These are phyloP conservation scores for Penicillium sclerotigenum DNA, from an alignment of 2,329 filamentous ascomycete genomes.

Conservation along the genomic window DNA sequence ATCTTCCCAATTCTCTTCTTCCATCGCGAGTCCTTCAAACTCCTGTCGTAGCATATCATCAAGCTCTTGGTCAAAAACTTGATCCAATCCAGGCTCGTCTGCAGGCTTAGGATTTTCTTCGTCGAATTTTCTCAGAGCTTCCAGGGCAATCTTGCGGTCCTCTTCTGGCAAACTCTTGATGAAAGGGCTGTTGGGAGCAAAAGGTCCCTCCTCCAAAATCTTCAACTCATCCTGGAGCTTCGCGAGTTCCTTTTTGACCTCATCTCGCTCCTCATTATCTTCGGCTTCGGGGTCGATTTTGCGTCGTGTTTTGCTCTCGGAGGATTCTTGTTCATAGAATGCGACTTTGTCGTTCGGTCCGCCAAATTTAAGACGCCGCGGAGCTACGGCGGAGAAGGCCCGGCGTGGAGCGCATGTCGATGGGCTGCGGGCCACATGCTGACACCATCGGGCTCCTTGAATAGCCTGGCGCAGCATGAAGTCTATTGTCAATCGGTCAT, in stretches of 20 bases:
- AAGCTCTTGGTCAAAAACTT: constrained; percentile 43
- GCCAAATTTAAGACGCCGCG: constrained; percentile 32
- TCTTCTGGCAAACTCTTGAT: constrained; percentile 43
- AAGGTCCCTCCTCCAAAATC: constrained; percentile 42
- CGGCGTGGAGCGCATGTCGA: constrained; percentile 29
- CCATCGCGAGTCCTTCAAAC: constrained; percentile 36
- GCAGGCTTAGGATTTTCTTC: constrained; percentile 32
- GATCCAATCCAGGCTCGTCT: constrained; percentile 29
- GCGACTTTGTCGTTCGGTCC: constrained; percentile 42
- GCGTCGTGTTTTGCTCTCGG: constrained; percentile 34
- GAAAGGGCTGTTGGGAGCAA: constrained; percentile 43
- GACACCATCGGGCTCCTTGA: constrained; percentile 45
- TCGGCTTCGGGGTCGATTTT: constrained; percentile 42
- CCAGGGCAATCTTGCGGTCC: constrained; percentile 41
- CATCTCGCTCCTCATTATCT: constrained; percentile 36
- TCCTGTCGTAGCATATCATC: constrained; percentile 41
- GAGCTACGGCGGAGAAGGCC: constrained; percentile 31
- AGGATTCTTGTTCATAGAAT: constrained; percentile 44
- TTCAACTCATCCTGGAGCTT: constrained; percentile 42
- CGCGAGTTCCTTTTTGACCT: constrained; percentile 38
- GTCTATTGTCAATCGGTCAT: constrained; percentile 35
- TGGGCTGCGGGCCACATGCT: constrained; percentile 39
- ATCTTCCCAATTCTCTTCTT: constrained; percentile 39
- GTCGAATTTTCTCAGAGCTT: constrained; percentile 44
- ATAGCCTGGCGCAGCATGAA: constrained; percentile 46